Evolutionary conservation across 352 stramenopile species (phyloP).

Genomic region (Globisporangium parvum): DNA sequence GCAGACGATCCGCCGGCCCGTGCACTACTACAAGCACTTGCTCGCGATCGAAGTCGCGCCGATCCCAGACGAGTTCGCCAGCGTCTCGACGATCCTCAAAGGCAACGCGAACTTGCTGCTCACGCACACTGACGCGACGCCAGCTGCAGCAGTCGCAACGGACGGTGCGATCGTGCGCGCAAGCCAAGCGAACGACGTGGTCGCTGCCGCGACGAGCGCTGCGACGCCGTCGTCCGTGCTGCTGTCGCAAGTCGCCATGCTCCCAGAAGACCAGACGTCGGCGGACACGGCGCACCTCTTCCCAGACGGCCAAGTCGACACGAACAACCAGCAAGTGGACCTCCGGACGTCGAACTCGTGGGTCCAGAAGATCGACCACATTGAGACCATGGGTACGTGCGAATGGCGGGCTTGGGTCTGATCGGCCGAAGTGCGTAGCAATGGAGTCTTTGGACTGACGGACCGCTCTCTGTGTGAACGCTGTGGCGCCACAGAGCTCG

Average conservation of each 20-base stretch:
- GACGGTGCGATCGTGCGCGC: conserved; percentile 24
- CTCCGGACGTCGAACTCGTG: conserved; percentile 90
- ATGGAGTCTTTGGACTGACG: too few relatives aligned
- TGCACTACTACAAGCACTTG: conserved; percentile 89
- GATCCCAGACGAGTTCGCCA: conserved; percentile 37
- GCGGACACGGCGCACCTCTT: conserved; percentile 48
- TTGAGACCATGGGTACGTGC: conserved; percentile 66
- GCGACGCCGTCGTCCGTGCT: conserved; percentile 70
- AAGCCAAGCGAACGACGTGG: conserved; percentile 11
- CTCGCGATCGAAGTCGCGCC: conserved; percentile 70
- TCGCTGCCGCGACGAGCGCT: conserved; percentile 7
- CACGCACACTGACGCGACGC: background rate
- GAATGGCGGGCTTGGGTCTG: too few relatives aligned
- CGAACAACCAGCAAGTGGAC: conserved; percentile 93
- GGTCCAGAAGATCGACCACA: conserved; percentile 76
- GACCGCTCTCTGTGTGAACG: background rate
- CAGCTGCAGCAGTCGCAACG: background rate
- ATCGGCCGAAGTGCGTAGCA: too few relatives aligned
- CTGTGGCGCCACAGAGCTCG: conserved; percentile 34
- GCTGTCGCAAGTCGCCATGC: conserved; percentile 85
- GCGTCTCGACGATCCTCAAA: conserved; percentile 38
- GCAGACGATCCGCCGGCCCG: conserved; percentile 92
- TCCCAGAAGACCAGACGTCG: conserved; percentile 80
- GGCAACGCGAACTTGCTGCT: conserved; percentile 44
- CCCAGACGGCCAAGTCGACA: conserved; percentile 74